Base-by-base conservation (phyloP, 352 stramenopile genomes). In the Pythium sukuiense region DNA sequence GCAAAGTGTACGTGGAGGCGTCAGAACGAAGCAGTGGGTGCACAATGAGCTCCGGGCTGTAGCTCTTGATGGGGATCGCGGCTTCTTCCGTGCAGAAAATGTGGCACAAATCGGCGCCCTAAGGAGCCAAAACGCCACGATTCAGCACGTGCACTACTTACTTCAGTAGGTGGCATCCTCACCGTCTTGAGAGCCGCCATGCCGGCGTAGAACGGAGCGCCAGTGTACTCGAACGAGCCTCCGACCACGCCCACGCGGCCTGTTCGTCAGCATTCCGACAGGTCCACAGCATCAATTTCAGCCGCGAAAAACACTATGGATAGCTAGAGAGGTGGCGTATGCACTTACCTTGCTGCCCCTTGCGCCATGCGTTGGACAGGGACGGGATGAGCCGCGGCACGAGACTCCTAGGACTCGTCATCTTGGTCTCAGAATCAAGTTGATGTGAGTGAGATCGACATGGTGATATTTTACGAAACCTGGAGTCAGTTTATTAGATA, bases 31-130 rank as follows among this genome's bases (percentile, higher is more conserved):
- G 71, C 12, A 92, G 67, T 50, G 87, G 87, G 29, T 96, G 87
- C 18, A 99, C 97, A 76, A 99, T 99, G 24, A 99, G 83, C 77
- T 99, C 97, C 0, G 97, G 96, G 63, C 88, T 98, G 81, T 99
- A 99, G 65, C 85, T 97, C 75, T 99, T 99, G 78, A 99, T 98
- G 4, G 97, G 93, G 24, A 97, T 76, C n/a, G 91, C 78, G 0
- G 97, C 97, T 65, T 98, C 92, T 53, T 95, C 69, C 4, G 96
- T 92, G 69, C 93, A 99, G 63, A 99, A 98, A 14, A 99, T 77
- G 65, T 97, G 97, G 35, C 88, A 93, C 65, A 99, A 74, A 80
- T 99, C 97, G 16, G 95, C 95, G 6, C 97, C 97, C 57, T 91
- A 64, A 24, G 20, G 20, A 24, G 20, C 20, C 20, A 24, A 24